A percentile compares a stretch with the other conserved stretches of the same genome.
phyloP scores from a whole-genome alignment of 169 alveolate genomes.

The Cryptosporidium parvum region DNA sequence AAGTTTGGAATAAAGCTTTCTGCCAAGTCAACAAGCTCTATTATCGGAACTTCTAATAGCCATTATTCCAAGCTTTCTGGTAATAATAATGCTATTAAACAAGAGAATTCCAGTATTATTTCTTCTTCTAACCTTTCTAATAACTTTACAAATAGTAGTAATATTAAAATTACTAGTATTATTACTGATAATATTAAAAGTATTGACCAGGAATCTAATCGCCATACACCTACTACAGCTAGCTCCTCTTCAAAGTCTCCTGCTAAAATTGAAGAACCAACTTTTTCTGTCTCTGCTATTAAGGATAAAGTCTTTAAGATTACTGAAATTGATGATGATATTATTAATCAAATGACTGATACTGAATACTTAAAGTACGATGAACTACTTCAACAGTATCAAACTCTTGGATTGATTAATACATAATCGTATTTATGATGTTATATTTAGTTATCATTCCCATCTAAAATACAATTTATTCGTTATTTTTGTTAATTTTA shows the following conservation, averaged over 20 bases:
- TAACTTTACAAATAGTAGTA: background rate
- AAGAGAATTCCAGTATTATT: background rate
- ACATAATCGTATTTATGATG: background rate
- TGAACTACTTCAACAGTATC: slow-evolving; percentile 52
- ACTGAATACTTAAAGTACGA: slow-evolving; percentile 59
- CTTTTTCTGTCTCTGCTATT: slow-evolving; percentile 53
- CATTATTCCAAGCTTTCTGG: background rate
- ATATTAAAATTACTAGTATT: no score
- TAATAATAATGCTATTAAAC: background rate
- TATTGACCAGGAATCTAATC: background rate
- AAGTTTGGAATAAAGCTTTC: slow-evolving; percentile 34
- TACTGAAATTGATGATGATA: slow-evolving; percentile 55
- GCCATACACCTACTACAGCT: background rate
- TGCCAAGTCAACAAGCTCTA: background rate
- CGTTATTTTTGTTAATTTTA: background rate
- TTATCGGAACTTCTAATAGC: background rate
- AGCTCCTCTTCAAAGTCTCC: background rate
- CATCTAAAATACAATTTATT: background rate
- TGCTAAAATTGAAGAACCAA: slow-evolving; percentile 31
- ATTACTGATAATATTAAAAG: background rate
- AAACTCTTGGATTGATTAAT: slow-evolving; percentile 58
- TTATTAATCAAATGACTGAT: slow-evolving; percentile 66
- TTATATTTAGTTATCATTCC: background rate
- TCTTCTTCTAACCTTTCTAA: background rate
- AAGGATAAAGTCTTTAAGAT: slow-evolving; percentile 46